Evolutionary conservation across 331 rosid species (phyloP).

Genomic region (Arachis monticola): DNA sequence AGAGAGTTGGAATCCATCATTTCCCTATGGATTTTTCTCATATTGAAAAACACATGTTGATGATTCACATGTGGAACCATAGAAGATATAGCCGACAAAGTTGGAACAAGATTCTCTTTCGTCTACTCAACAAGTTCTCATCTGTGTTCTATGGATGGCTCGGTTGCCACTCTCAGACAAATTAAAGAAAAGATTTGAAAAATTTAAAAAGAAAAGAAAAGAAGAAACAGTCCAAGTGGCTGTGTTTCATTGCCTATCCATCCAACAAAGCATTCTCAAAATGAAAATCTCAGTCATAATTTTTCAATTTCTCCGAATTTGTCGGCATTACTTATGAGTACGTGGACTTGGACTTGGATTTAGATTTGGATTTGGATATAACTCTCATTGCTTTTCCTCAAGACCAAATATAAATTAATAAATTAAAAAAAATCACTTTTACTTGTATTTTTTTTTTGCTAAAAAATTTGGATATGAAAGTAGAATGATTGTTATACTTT

Average conservation of each 20-base stretch:
- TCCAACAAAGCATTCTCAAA: conserved; percentile 53
- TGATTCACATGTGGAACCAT: conserved; percentile 42
- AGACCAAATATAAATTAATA: no score
- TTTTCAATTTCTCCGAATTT: background rate
- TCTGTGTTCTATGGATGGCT: conserved; percentile 17
- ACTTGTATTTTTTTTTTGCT: no score
- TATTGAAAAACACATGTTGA: conserved; percentile 39
- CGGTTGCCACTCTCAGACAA: conserved; percentile 48
- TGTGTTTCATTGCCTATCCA: conserved; percentile 50
- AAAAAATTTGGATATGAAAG: no score
- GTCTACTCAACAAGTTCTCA: conserved; percentile 27
- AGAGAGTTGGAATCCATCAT: conserved; percentile 20
- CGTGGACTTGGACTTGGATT: conserved; percentile 36
- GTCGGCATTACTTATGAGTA: conserved; percentile 24
- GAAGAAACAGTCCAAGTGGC: conserved; percentile 39
- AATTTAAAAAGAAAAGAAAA: background rate
- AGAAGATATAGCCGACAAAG: conserved; percentile 34
- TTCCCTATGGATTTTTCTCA: background rate
- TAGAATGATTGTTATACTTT: no score
- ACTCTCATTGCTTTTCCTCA: background rate
- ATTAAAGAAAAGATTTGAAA: background rate
- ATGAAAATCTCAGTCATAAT: background rate
- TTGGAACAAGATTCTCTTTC: conserved; percentile 33
- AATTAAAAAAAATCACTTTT: no score
- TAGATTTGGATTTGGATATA: conserved; percentile 27